These are phyloP conservation scores for Mucor racemosus DNA, from an alignment of 371 early-diverging fungal genomes.

Conservation along the genomic window DNA sequence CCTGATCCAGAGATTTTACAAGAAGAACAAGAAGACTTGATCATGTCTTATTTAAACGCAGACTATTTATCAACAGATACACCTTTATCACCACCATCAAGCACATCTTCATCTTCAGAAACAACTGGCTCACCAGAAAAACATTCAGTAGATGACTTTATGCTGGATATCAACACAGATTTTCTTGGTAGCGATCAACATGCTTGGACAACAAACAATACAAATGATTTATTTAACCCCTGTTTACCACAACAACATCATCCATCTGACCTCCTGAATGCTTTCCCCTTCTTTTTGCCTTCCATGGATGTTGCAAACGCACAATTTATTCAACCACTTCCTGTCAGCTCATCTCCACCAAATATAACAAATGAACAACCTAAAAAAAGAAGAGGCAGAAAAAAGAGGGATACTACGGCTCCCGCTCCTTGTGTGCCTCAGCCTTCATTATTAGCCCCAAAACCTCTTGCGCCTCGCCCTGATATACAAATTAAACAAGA, in stretches of 20 bases:
- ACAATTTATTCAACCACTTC: constrained; percentile 16
- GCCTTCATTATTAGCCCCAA: constrained; percentile 34
- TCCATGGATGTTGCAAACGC: not conserved
- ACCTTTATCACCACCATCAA: constrained; percentile 25
- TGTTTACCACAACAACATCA: constrained; percentile 20
- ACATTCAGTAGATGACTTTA: constrained; percentile 17
- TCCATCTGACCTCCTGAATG: constrained; percentile 6
- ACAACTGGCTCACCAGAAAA: constrained; percentile 22
- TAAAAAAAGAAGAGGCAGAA: constrained; percentile 50
- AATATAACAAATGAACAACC: constrained; percentile 26
- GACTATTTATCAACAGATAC: constrained; percentile 40
- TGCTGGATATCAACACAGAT: constrained; percentile 19
- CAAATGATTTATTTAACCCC: constrained; percentile 13
- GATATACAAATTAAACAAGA: constrained; percentile 15
- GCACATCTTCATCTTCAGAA: constrained; percentile 18
- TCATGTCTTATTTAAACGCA: constrained; percentile 48
- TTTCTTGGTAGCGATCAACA: constrained; percentile 2
- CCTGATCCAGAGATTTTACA: constrained; percentile 30
- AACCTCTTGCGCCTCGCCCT: constrained; percentile 27
- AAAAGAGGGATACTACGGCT: constrained; percentile 36
- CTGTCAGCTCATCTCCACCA: constrained; percentile 11
- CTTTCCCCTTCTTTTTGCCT: constrained; percentile 26
- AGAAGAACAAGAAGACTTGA: constrained; percentile 42
- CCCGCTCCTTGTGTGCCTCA: constrained; percentile 8
- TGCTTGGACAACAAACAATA: constrained; percentile 1